Evolutionary conservation across 192 early-diverging fungal species (phyloP), one percentile per base, ranked within the genome.

Genomic region (Entomortierella beljakovae): DNA sequence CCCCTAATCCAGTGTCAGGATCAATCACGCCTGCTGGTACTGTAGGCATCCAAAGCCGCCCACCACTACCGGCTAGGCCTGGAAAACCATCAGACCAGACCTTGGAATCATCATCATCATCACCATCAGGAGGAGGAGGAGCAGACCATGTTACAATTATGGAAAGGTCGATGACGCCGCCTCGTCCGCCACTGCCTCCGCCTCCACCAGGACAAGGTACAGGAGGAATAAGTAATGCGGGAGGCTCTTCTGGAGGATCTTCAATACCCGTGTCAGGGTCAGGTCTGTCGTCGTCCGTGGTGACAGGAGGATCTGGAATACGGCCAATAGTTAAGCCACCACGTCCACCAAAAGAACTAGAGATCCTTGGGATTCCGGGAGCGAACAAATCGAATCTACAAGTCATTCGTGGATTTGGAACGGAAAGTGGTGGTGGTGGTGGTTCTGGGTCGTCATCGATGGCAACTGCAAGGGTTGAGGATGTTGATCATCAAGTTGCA

Each of bases 91-190:
- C 56, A 1, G 75, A 70, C 26, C 15, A 18, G 25, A 7, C 43
- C 10, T 48, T 38, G 20, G 20, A 25, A 11, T 55, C 57, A 23
- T 63, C 60, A 20, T 57, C 60, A 28, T 40, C 48, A 6, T 32
- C 51, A n/a, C 15, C 64, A 7, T 57, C 13, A 50, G 29, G 66
- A 18, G 42, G 58, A 33, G 42, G 40, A 11, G 29, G 29, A 50
- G 26, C 23, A 10, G 67, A 69, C 46, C 55, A 68, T 37, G 33
- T 52, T 23, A 58, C 48, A n/a, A 60, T 60, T 7, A 23, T 58
- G 38, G 75, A 79, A 42, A 33, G 75, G 22, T 65, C 75, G 9
- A 79, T 79, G 75, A 79, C 75, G 2, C 75, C 75, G 18, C 61
- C 67, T 9, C 67, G 75, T 10, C 75, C 75, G 15, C 75, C 75